These are phyloP conservation scores for Zea luxurians DNA, from an alignment of 176 grass and related monocot species.

Conservation along the genomic window DNA sequence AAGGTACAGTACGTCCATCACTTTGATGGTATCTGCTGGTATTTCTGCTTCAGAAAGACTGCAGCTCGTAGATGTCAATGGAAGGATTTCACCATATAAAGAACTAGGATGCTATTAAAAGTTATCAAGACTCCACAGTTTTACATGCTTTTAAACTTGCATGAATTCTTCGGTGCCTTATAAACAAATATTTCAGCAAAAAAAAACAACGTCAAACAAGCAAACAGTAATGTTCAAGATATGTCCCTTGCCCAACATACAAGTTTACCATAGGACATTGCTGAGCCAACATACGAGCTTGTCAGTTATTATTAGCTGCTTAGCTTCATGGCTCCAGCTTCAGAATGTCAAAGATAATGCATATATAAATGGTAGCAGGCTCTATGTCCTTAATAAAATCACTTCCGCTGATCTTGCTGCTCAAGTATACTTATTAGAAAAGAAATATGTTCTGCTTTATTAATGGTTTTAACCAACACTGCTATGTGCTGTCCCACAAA, in stretches of 20 bases:
- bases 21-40: background rate
- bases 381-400: background rate
- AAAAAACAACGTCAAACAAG: background rate
- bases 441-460: background rate
- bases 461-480: background rate
- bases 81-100: conserved; percentile 9
- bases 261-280: background rate
- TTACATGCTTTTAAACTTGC: background rate
- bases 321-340: background rate
- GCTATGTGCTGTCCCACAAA: background rate
- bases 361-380: background rate
- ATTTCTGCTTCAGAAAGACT: conserved; percentile 6
- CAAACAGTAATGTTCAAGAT: conserved; percentile 2
- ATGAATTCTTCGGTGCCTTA: background rate
- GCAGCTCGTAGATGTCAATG: background rate
- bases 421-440: background rate
- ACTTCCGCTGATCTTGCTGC: background rate
- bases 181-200: background rate
- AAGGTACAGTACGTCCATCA: background rate
- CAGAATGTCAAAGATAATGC: background rate
- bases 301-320: conserved; percentile 8
- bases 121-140: background rate
- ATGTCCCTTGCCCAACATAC: background rate
- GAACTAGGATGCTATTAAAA: conserved; percentile 1
- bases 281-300: background rate